Evolutionary conservation across 2,329 filamentous ascomycete species (phyloP).

Genomic region (Hymenoscyphus linearis): DNA sequence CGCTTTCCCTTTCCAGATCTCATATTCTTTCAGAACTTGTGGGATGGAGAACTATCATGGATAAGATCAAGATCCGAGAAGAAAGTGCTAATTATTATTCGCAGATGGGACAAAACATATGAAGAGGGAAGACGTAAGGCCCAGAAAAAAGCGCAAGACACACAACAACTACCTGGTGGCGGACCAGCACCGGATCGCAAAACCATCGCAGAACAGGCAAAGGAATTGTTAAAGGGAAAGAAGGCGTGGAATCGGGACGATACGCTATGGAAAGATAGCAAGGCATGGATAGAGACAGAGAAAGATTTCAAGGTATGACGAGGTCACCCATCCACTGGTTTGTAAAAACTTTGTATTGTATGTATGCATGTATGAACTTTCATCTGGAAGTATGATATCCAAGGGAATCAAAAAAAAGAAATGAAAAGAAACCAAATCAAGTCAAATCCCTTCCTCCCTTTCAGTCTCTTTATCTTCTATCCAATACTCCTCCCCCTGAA

Average conservation of each 20-base stretch:
- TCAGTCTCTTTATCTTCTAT: conserved; percentile 1
- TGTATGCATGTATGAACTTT: conserved; percentile 13
- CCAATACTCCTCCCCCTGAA: conserved; percentile 54
- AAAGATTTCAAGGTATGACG: conserved; percentile 27
- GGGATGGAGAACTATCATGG: conserved; percentile 15
- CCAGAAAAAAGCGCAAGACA: conserved; percentile 31
- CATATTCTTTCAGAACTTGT: not conserved
- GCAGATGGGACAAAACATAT: conserved; percentile 59
- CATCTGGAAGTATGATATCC: not conserved
- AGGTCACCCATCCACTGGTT: not conserved
- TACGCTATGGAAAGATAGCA: too few species aligned
- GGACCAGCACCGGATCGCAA: conserved; percentile 35
- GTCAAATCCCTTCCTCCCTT: too few species aligned
- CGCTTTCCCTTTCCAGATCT: not conserved
- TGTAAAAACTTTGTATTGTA: conserved; percentile 19
- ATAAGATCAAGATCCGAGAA: too few species aligned
- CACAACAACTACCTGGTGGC: conserved; percentile 27
- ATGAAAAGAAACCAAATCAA: conserved; percentile 14
- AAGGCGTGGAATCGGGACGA: conserved; percentile 49
- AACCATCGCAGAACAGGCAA: conserved; percentile 53
- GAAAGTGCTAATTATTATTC: conserved; percentile 6
- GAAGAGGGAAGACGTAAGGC: conserved; percentile 41
- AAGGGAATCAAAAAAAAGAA: conserved; percentile 5
- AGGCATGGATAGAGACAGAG: conserved; percentile 28
- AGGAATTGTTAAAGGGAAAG: conserved; percentile 54